Percentiles rank a stretch among this genome's conserved stretches.
phyloP scores from a whole-genome alignment of 2,329 filamentous ascomycete genomes.

The Fusarium denticulatum region DNA sequence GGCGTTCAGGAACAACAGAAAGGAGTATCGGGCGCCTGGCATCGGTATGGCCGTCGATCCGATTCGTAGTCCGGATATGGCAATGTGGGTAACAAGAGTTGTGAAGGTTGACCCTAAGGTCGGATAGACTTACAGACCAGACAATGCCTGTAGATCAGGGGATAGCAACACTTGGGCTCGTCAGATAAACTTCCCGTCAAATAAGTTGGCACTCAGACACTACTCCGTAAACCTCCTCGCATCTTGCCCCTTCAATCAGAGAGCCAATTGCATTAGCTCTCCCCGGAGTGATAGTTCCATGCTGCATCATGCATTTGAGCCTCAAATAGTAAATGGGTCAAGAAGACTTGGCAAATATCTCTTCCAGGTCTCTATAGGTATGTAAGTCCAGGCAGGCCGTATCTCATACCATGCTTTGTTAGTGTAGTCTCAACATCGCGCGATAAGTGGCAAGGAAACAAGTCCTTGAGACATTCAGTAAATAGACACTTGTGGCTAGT shows the following conservation, averaged over 20 bases:
- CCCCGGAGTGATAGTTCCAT: not conserved
- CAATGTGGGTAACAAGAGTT: not conserved
- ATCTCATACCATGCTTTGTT: not conserved
- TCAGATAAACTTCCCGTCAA: not conserved
- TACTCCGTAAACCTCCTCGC: not conserved
- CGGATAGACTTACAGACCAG: not conserved
- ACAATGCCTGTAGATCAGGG: not conserved
- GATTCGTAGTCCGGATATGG: constrained; percentile 20
- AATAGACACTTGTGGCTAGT: not conserved
- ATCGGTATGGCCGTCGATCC: constrained; percentile 6
- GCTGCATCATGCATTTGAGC: not conserved
- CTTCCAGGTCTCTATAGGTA: not conserved
- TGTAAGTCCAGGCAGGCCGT: not conserved
- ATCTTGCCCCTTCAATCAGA: not conserved
- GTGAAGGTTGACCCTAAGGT: not conserved
- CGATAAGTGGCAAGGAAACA: not conserved
- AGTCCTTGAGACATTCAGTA: not conserved
- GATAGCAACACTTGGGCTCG: not conserved
- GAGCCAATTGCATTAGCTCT: not conserved
- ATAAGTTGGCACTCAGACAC: not conserved
- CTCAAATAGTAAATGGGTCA: not conserved
- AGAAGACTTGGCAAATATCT: not conserved
- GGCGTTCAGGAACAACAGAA: constrained; percentile 1
- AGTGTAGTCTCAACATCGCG: not conserved
- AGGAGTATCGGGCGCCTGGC: not conserved